These are phyloP conservation scores for Cicer bijugum DNA, from an alignment of 306 rosid species.

Conservation along the genomic window DNA sequence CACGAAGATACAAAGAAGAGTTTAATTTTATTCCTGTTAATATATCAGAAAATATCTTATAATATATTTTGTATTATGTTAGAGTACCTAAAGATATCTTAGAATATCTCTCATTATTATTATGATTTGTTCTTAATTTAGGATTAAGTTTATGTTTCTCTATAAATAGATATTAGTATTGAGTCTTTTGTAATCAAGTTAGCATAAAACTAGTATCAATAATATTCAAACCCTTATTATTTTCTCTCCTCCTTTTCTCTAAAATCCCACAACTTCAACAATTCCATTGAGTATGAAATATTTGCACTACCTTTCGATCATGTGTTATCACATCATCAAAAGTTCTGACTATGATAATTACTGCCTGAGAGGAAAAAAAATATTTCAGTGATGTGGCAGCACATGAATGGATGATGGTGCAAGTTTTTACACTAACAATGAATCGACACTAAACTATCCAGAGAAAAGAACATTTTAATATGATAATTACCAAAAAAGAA, in stretches of 20 bases:
- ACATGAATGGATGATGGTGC: slow-evolving; percentile 31
- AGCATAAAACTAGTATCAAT: too few species aligned
- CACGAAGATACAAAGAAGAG: neutral
- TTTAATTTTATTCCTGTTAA: neutral
- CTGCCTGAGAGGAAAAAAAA: neutral
- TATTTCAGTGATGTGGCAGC: neutral
- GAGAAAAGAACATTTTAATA: neutral
- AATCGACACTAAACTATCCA: neutral
- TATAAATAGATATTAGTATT: too few species aligned
- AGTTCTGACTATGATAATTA: slow-evolving; percentile 6
- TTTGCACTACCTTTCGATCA: slow-evolving; percentile 17
- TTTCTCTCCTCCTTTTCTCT: too few species aligned
- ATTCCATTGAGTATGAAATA: neutral
- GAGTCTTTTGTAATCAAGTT: too few species aligned
- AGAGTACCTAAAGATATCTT: too few species aligned
- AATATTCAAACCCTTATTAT: too few species aligned
- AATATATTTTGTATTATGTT: too few species aligned
- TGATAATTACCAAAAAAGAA: slow-evolving; percentile 7
- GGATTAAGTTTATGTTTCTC: too few species aligned
- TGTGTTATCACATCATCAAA: slow-evolving; percentile 3
- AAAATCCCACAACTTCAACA: too few species aligned
- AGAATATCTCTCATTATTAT: too few species aligned
- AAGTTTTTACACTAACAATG: slow-evolving; percentile 14
- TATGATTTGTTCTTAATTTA: too few species aligned
- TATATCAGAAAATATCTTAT: too few species aligned